Evolutionary conservation across 495 filamentous ascomycete species (phyloP), one percentile per base, ranked within the genome.

Genomic region (Ramalina intermedia): DNA sequence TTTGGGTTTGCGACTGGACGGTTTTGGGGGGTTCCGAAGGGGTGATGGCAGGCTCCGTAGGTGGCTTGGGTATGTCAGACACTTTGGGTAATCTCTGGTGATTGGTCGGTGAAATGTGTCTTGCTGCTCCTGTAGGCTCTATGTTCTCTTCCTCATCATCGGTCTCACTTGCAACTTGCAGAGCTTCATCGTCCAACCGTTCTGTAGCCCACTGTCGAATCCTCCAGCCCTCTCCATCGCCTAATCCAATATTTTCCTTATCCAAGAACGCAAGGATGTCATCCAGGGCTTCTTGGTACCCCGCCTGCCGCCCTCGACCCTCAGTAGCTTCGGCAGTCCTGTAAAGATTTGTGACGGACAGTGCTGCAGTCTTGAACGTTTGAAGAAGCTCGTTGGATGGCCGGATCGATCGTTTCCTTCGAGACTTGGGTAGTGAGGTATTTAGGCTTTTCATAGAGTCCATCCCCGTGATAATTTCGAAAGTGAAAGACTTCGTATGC

Each of bases 341-440:
- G 68, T 96, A 96, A 26, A 99, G 80, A 54, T 88, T 90, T 41
- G 93, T 96, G 46, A 96, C 89, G 3, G 93, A 94, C 18, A 96
- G 71, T 13, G 93, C 93, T 20, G 93, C 93, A 36, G 81, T 75
- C 61, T 84, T 89, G 74, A 99, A 99, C 46, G 85, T 79, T 46
- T 88, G 81, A 41, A 94, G 75, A 37, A 96, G 78, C 58, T 91
- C 74, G 60, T 88, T 85, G 12, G 82, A 75, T 21, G 81, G 78
- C 49, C 85, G 84, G 27, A 65, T 64, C 20, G 66, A 62, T 29
- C 68, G 68, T 47, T 69, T 70, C 20, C 55, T 63, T 41, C 54
- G 35, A 24, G 61, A 58, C 38, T 65, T 66, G 14, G 78, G 78
- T 43, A 85, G 64, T 8, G 80, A 84, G 6, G 73, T 82, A 58